Percentiles rank a stretch among this genome's conserved stretches.
These are phyloP conservation scores for Neltuma alba DNA, from an alignment of 306 rosid genomes.

Conservation along the genomic window DNA sequence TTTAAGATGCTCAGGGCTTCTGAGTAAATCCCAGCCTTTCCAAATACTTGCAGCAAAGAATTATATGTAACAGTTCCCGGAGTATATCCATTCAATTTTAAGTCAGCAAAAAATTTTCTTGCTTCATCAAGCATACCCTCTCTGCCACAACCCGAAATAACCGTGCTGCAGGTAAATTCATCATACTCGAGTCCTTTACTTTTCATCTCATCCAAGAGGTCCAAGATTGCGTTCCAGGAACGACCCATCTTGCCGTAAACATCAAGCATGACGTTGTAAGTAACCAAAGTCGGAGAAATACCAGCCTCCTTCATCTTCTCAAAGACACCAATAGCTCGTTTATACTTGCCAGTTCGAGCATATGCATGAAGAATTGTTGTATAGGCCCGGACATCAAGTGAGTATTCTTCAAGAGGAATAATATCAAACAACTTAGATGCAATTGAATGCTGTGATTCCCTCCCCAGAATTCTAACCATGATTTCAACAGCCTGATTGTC, in stretches of 20 bases:
- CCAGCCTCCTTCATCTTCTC: conserved; percentile 73
- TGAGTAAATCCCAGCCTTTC: conserved; percentile 79
- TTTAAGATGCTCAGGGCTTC: conserved; percentile 82
- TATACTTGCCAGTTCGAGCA: conserved; percentile 79
- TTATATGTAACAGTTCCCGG: conserved; percentile 90
- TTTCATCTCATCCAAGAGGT: conserved; percentile 81
- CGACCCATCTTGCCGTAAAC: conserved; percentile 98
- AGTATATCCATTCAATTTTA: conserved; percentile 69
- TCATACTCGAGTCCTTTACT: conserved; percentile 70
- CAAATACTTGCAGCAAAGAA: conserved; percentile 80
- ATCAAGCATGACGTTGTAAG: conserved; percentile 94
- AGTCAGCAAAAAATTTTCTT: conserved; percentile 64
- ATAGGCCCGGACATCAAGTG: conserved; percentile 75
- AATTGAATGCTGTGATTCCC: conserved; percentile 83
- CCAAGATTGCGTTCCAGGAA: conserved; percentile 76
- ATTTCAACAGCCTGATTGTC: conserved; percentile 72
- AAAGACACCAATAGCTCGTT: conserved; percentile 68
- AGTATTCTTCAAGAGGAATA: conserved; percentile 77
- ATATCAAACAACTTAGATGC: conserved; percentile 79
- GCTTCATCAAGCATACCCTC: conserved; percentile 91
- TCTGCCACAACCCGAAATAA: conserved; percentile 90
- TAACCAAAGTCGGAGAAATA: conserved; percentile 81
- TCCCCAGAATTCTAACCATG: conserved; percentile 78
- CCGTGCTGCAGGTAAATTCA: conserved; percentile 94
- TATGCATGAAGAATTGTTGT: conserved; percentile 78